Base-by-base conservation (phyloP, 345 rosid genomes). In the Boechera divaricarpa region DNA sequence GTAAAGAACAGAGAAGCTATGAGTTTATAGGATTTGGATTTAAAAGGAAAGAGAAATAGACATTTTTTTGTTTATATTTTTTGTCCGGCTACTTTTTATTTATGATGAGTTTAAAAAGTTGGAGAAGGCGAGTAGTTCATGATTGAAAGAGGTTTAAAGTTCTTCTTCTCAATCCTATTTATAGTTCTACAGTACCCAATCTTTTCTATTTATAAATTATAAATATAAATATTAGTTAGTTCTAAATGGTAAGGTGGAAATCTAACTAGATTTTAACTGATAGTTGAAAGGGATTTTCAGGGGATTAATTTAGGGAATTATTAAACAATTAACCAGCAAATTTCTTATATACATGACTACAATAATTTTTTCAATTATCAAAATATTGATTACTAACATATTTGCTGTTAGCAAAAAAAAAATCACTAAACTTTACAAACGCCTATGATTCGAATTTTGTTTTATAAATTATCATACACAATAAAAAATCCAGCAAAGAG, bases 61-160 rank as follows among this genome's bases (percentile, higher is more conserved):
- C 72, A 18, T 16, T 53, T 15, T n/a, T 35, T 53, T 16, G n/a
- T 38, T 21, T 18, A 18, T 18, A 0, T 18, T 9, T 31, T 59
- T 42, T 61, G 24, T 21, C 54, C 10, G 52, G 61, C 69, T 62
- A 63, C 76, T 55, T 77, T 72, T 41, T 15, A 57, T 70, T 63
- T 63, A 70, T 77, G 72, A 77, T 65, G 78, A 66, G 72, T 44
- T 78, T 78, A 49, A 67, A 67, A 72, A 41, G 77, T 72, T 78
- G 74, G 61, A 31, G 77, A 72, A 67, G 78, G 59, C 77, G 78
- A 73, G 78, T 79, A 73, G 74, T 67, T 79, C 82, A 73, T 79
- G 82, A 79, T 67, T 78, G 78, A 78, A 47, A 41, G 68, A 66
- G 45, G 49, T 64, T 53, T 59, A 64, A 71, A 70, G 72, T 53